These are phyloP conservation scores for Lachancea kluyveri DNA, from an alignment of 805 yeast species.

Conservation along the genomic window DNA sequence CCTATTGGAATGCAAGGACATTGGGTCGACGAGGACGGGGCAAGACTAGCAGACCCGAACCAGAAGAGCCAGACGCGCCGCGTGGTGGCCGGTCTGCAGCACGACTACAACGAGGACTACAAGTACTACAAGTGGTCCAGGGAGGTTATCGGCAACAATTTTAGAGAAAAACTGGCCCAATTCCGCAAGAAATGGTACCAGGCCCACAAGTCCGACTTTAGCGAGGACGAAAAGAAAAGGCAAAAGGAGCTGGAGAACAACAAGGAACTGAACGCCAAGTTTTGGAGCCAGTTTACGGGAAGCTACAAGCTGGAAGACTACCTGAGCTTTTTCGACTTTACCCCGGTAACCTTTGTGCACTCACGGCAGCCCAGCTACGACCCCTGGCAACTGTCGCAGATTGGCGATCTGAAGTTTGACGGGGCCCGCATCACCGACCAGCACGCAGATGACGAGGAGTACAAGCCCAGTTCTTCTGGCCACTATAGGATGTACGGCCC, in stretches of 20 bases:
- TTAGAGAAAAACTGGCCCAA: slow-evolving; percentile 2
- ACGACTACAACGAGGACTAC: slow-evolving; percentile 57
- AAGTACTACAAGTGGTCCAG: slow-evolving; percentile 14
- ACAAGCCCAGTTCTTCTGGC: slow-evolving; percentile 4
- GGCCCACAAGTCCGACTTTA: slow-evolving; percentile 5
- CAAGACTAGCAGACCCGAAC: slow-evolving; percentile 8
- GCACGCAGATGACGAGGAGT: slow-evolving; percentile 3
- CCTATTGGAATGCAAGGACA: slow-evolving; percentile 36
- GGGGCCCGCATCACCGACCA: slow-evolving; percentile 12
- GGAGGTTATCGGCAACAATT: slow-evolving; percentile 11
- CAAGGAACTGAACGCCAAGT: slow-evolving; percentile 3
- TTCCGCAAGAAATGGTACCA: slow-evolving; percentile 5
- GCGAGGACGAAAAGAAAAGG: slow-evolving; percentile 14
- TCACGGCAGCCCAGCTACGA: slow-evolving; percentile 36
- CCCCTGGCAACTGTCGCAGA: slow-evolving; percentile 25
- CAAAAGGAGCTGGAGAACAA: slow-evolving; percentile 16
- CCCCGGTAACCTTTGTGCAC: slow-evolving; percentile 32
- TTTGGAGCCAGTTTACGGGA: slow-evolving; percentile 3
- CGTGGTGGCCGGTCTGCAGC: slow-evolving; percentile 79
- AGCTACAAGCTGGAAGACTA: slow-evolving; percentile 5
- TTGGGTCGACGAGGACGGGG: slow-evolving; percentile 24
- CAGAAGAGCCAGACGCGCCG: slow-evolving; percentile 28
- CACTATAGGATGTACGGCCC: slow-evolving; percentile 19
- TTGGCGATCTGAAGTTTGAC: slow-evolving; percentile 17
- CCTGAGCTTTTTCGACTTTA: slow-evolving; percentile 7